A percentile compares a stretch with the other conserved stretches of the same genome.
phyloP scores from a whole-genome alignment of 164 flowering plant genomes.

The Piper longum region DNA sequence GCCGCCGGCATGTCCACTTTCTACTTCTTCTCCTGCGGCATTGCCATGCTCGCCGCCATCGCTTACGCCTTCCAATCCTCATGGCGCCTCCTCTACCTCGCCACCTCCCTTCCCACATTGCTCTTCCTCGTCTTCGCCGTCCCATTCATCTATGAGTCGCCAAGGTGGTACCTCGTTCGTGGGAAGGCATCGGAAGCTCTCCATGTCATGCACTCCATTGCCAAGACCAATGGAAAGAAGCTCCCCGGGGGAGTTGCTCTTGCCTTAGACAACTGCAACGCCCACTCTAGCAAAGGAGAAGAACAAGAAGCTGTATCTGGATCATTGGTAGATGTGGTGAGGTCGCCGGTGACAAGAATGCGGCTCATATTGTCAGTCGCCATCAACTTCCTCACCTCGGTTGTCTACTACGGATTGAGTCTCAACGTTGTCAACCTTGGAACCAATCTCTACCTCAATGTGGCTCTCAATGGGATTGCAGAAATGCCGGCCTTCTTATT shows the following conservation, averaged over 20 bases:
- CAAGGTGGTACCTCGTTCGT: slow-evolving; percentile 75
- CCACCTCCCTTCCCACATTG: slow-evolving; percentile 67
- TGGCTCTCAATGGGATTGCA: slow-evolving; percentile 54
- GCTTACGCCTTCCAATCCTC: slow-evolving; percentile 62
- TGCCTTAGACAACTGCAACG: slow-evolving; percentile 36
- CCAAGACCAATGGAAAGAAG: slow-evolving; percentile 37
- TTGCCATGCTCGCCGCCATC: slow-evolving; percentile 52
- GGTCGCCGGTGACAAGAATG: slow-evolving; percentile 38
- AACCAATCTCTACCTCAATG: slow-evolving; percentile 67
- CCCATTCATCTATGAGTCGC: slow-evolving; percentile 79
- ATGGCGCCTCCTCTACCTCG: slow-evolving; percentile 78
- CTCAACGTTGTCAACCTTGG: slow-evolving; percentile 76
- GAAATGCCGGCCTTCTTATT: slow-evolving; percentile 79
- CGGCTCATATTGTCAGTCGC: slow-evolving; percentile 46
- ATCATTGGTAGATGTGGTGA: slow-evolving; percentile 46
- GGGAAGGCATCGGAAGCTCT: slow-evolving; percentile 44
- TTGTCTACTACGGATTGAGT: slow-evolving; percentile 84
- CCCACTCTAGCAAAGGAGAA: no score
- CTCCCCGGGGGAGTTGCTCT: slow-evolving; percentile 40
- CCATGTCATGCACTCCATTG: slow-evolving; percentile 51
- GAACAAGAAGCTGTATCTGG: slow-evolving; percentile 1
- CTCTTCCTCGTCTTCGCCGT: slow-evolving; percentile 35
- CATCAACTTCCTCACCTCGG: slow-evolving; percentile 49
- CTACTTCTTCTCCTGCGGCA: slow-evolving; percentile 84
- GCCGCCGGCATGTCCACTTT: slow-evolving; percentile 86